Evolutionary conservation across 2,329 filamentous ascomycete genomes (phyloP).

Genomic region (Aspergillus sp.): DNA sequence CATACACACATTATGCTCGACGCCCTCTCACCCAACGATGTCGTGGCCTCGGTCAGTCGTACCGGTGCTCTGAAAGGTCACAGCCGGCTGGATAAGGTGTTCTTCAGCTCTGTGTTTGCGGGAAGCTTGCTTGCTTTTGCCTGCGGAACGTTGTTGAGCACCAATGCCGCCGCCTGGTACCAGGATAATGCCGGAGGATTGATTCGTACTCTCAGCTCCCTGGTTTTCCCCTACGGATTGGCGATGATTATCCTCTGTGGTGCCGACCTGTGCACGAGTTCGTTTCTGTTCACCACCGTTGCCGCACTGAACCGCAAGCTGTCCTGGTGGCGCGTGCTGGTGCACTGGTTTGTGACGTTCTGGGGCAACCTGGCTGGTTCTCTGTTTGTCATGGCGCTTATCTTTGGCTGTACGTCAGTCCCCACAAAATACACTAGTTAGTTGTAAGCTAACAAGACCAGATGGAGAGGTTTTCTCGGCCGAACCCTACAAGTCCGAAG

Average conservation of each 20-base stretch:
- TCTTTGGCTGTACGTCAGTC: conserved; percentile 40
- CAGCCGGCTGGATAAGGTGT: conserved; percentile 49
- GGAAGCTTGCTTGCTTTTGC: conserved; percentile 49
- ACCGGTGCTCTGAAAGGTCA: conserved; percentile 48
- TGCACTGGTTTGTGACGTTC: conserved; percentile 44
- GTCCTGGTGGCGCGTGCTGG: conserved; percentile 28
- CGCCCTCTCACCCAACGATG: conserved; percentile 43
- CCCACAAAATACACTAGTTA: not conserved
- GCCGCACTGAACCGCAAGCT: conserved; percentile 39
- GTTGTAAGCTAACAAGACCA: conserved; percentile 9
- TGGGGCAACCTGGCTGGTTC: conserved; percentile 45
- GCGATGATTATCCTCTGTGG: conserved; percentile 45
- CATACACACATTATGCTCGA: conserved; percentile 17
- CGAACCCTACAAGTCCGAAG: conserved; percentile 39
- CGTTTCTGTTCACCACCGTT: conserved; percentile 43
- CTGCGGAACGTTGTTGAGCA: conserved; percentile 42
- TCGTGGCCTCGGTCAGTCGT: conserved; percentile 45
- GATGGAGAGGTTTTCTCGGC: conserved; percentile 43
- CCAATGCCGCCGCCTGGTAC: conserved; percentile 43
- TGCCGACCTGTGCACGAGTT: conserved; percentile 44
- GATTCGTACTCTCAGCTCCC: conserved; percentile 39
- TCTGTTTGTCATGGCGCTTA: conserved; percentile 43
- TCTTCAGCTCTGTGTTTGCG: conserved; percentile 46
- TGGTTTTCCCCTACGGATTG: conserved; percentile 47
- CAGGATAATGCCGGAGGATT: conserved; percentile 45